Conservation (phyloP, 2,329 filamentous ascomycete species). For the Uncinocarpus reesii region DNA sequence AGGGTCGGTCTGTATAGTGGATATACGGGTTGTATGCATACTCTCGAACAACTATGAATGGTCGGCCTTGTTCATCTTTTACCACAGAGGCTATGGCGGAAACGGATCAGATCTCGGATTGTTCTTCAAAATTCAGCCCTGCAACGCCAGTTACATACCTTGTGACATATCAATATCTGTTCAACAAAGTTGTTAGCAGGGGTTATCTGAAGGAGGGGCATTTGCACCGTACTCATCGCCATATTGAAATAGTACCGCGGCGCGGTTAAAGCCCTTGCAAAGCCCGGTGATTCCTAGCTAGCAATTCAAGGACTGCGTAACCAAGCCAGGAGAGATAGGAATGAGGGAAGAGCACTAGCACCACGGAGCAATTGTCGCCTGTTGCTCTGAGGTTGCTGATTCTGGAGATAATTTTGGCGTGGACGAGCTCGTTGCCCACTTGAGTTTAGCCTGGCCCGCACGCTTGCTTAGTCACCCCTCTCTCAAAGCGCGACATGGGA, state of each 20-base stretch:
- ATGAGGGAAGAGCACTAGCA: neutral
- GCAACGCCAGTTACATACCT: slow-evolving; percentile 24
- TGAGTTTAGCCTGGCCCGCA: neutral
- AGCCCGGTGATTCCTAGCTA: neutral
- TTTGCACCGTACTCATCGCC: slow-evolving; percentile 38
- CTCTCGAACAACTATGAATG: slow-evolving; percentile 98
- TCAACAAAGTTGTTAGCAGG: slow-evolving; percentile 19
- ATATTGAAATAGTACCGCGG: slow-evolving; percentile 33
- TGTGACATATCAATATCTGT: slow-evolving; percentile 42
- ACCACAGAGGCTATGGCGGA: slow-evolving; percentile 54
- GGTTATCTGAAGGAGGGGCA: slow-evolving; percentile 30
- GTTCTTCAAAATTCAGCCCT: neutral
- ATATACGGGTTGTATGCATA: slow-evolving; percentile 42
- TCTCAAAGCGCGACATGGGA: slow-evolving; percentile 1
- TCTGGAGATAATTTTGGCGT: slow-evolving; percentile 2
- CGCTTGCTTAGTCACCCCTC: slow-evolving; percentile 2
- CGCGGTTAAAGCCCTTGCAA: slow-evolving; percentile 8
- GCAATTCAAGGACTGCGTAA: neutral
- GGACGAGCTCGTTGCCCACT: slow-evolving; percentile 9
- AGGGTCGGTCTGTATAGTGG: neutral
- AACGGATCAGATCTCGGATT: slow-evolving; percentile 13
- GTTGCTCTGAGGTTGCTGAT: neutral
- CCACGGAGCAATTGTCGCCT: neutral
- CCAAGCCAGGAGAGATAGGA: neutral
- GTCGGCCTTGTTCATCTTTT: slow-evolving; percentile 94